Evolutionary conservation across 2,329 filamentous ascomycete genomes (phyloP).

Genomic region (Aulographum hederae): DNA sequence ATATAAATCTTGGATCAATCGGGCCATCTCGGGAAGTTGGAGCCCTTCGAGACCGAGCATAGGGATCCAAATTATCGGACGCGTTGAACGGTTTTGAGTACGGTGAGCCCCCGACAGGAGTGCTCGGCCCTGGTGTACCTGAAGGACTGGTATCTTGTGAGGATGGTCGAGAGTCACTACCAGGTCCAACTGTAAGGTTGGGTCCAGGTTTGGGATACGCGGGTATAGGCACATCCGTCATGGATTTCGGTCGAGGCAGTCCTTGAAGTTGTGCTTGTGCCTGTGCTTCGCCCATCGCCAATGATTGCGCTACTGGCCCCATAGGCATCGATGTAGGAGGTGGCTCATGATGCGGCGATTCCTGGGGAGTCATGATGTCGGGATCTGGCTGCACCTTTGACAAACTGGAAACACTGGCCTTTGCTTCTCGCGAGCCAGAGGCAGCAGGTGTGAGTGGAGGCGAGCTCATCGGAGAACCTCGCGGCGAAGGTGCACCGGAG

Average conservation of each 20-base stretch:
- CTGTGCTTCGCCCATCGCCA: constrained; percentile 20
- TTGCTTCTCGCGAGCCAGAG: no score
- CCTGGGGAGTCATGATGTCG: constrained; percentile 37
- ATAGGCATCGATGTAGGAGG: constrained; percentile 6
- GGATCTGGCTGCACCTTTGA: no score
- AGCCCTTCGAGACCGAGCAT: no score
- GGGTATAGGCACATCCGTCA: constrained; percentile 22
- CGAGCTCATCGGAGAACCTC: constrained; percentile 46
- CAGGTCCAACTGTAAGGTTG: constrained; percentile 37
- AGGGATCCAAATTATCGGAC: constrained; percentile 69
- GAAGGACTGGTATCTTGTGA: constrained; percentile 46
- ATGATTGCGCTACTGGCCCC: constrained; percentile 7
- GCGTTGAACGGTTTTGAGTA: constrained; percentile 60
- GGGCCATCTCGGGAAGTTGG: no score
- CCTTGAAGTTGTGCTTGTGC: no score
- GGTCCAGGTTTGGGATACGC: constrained; percentile 30
- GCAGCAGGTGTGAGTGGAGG: constrained; percentile 79
- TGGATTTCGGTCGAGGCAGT: constrained; percentile 23
- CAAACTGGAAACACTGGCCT: no score
- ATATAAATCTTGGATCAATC: constrained; percentile 75
- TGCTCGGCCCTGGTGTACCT: constrained; percentile 26
- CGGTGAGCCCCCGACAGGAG: constrained; percentile 32
- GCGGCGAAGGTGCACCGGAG: constrained; percentile 46
- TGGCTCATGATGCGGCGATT: constrained; percentile 20
- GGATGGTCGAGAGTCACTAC: constrained; percentile 32